Conservation (phyloP, 192 early-diverging fungal genomes). For the Entomortierella chlamydospora region DNA sequence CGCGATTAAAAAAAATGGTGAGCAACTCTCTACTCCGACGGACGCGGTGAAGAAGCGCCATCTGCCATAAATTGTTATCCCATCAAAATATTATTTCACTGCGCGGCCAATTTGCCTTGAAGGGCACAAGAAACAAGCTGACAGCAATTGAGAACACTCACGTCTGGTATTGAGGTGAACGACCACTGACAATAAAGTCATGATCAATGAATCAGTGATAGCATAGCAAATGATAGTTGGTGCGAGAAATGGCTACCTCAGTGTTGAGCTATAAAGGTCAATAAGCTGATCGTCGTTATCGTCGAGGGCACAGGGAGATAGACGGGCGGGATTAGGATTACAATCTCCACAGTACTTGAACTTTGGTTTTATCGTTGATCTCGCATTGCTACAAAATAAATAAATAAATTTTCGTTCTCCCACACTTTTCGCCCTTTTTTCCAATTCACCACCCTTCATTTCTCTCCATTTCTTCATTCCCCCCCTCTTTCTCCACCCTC, state of each 20-base stretch:
- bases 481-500: neutral
- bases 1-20: neutral
- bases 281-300: too few relatives aligned
- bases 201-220: too few relatives aligned
- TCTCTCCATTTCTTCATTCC: conserved; percentile 5
- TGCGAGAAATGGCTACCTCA: too few relatives aligned
- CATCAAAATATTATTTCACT: neutral
- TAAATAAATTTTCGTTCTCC: conserved; percentile 40
- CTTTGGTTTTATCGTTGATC: neutral
- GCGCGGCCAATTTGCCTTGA: neutral
- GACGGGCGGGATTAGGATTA: neutral
- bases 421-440: conserved; percentile 18
- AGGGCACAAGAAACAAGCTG: neutral
- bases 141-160: too few relatives aligned
- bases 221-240: too few relatives aligned
- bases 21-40: conserved; percentile 3
- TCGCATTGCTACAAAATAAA: conserved; percentile 16
- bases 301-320: too few relatives aligned
- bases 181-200: too few relatives aligned
- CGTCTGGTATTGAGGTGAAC: too few relatives aligned
- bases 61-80: neutral
- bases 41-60: neutral
- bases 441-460: neutral
- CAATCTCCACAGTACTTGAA: conserved; percentile 7
- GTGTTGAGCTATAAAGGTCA: too few relatives aligned